Conservation (phyloP, 1,284 basidiomycete genomes). For the Taiwanofungus camphoratus region DNA sequence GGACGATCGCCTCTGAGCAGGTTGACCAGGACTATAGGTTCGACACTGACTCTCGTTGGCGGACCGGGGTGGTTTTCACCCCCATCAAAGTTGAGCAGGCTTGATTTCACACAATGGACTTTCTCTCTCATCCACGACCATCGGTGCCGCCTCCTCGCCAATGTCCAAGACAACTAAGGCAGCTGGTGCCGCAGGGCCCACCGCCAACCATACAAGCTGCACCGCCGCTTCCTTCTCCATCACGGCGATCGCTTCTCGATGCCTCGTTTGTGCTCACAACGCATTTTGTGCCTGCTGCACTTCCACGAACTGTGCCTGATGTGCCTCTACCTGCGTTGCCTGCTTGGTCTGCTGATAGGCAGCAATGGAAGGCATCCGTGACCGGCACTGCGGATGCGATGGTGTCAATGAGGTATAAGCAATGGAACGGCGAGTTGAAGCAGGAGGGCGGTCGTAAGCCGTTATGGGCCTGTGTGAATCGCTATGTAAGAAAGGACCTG, state of each 20-base stretch:
- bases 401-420: constrained; percentile 16
- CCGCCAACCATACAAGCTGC: constrained; percentile 11
- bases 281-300: constrained; percentile 71
- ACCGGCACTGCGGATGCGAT: constrained; percentile 16
- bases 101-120: neutral
- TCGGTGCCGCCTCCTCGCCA: neutral
- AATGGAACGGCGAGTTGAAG: constrained; percentile 22
- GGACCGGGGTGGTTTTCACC: too few species aligned
- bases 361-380: constrained; percentile 27
- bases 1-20: too few species aligned
- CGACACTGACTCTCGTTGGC: too few species aligned
- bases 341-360: constrained; percentile 24
- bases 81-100: neutral
- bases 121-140: constrained; percentile 6
- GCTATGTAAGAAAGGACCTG: constrained; percentile 27
- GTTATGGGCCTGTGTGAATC: constrained; percentile 30
- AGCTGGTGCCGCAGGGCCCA: constrained; percentile 13
- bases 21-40: too few species aligned
- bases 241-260: constrained; percentile 19
- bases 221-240: constrained; percentile 23
- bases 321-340: constrained; percentile 34
- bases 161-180: neutral
- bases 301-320: constrained; percentile 49
- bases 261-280: constrained; percentile 43
- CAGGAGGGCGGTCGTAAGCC: constrained; percentile 14